Conservation (phyloP, 2,329 filamentous ascomycete genomes). For the Colletotrichum brevisporum region DNA sequence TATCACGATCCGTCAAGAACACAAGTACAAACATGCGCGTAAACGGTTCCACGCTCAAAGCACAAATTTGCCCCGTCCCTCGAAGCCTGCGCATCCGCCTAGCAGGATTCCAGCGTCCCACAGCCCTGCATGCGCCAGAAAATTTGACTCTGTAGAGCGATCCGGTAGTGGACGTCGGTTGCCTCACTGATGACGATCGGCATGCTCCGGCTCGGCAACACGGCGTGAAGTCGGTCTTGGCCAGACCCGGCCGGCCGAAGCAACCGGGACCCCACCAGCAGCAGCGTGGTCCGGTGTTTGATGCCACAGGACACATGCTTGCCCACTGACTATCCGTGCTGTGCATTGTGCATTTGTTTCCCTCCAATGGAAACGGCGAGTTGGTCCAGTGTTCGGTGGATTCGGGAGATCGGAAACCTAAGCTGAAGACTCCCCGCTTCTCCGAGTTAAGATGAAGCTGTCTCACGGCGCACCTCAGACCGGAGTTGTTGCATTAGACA, state of each 20-base stretch:
- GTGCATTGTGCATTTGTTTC: neutral
- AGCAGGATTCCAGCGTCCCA: neutral
- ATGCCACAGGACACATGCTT: constrained; percentile 10
- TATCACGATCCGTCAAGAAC: too few relatives aligned
- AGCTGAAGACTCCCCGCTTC: constrained; percentile 25
- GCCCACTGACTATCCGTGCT: constrained; percentile 25
- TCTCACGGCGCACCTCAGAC: constrained; percentile 40
- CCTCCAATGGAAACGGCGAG: constrained; percentile 1
- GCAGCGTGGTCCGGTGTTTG: constrained; percentile 11
- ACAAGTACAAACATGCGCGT: too few relatives aligned
- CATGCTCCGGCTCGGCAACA: constrained; percentile 33
- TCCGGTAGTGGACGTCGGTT: constrained; percentile 2
- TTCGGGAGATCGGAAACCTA: constrained; percentile 39
- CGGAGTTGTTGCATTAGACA: constrained; percentile 36
- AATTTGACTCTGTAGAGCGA: constrained; percentile 2
- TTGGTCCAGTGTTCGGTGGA: constrained; percentile 38
- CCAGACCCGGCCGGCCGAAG: constrained; percentile 26
- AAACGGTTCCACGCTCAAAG: too few relatives aligned
- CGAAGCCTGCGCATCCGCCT: neutral
- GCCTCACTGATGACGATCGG: constrained; percentile 34
- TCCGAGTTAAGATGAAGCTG: constrained; percentile 38
- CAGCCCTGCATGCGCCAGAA: neutral
- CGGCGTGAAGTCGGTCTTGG: constrained; percentile 33
- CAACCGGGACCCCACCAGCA: constrained; percentile 12
- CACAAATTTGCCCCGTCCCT: too few relatives aligned